phyloP scores from a whole-genome alignment of 208 protist species.

The Leishmania aethiopica region DNA sequence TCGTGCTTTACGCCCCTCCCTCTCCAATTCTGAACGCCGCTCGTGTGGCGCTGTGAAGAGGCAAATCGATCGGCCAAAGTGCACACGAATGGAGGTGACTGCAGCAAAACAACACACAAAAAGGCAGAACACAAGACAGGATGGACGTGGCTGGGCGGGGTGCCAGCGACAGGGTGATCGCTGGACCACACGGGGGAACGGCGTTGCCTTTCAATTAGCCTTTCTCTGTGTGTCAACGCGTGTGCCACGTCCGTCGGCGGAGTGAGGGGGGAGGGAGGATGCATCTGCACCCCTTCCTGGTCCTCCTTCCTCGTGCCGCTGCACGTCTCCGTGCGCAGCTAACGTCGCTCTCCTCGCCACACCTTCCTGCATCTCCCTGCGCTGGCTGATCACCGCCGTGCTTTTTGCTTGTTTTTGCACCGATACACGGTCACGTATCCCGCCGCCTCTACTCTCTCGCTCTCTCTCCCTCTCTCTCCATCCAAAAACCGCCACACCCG shows the following conservation, averaged over 20 bases:
- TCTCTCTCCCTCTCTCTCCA: neutral
- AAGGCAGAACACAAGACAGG: neutral
- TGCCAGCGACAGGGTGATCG: neutral
- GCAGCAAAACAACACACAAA: neutral
- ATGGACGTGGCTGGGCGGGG: neutral
- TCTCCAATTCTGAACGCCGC: neutral
- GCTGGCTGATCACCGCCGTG: neutral
- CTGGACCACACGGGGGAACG: neutral
- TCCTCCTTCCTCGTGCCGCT: neutral
- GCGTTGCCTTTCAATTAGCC: conserved; percentile 1
- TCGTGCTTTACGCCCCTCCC: neutral
- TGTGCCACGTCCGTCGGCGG: neutral
- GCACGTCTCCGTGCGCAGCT: neutral
- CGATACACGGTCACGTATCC: neutral
- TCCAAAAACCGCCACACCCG: neutral
- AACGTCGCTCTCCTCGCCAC: neutral
- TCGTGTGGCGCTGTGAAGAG: neutral
- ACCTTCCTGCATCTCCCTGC: neutral
- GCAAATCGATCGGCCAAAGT: neutral
- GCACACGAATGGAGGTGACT: neutral
- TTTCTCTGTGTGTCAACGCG: conserved; percentile 10
- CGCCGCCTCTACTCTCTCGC: neutral
- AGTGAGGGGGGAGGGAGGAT: neutral
- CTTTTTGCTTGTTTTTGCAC: neutral
- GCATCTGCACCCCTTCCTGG: neutral